Conservation (phyloP, 2,329 filamentous ascomycete genomes). For the Pyrenophora teres region DNA sequence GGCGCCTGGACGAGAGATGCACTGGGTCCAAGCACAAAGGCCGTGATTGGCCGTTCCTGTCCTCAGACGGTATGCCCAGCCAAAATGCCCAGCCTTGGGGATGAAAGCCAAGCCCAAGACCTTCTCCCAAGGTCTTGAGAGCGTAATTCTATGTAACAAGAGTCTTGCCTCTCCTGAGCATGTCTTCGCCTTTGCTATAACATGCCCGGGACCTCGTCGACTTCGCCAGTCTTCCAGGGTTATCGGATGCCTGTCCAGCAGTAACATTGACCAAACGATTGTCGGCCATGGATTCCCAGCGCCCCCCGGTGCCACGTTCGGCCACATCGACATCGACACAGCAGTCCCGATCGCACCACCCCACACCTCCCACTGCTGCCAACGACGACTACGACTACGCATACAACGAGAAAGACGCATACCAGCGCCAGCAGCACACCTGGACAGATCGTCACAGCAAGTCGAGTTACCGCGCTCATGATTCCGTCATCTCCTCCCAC, state of each 20-base stretch:
- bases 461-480: constrained; percentile 35
- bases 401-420: constrained; percentile 35
- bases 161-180: constrained; percentile 42
- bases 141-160: constrained; percentile 40
- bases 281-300: constrained; percentile 42
- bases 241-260: constrained; percentile 33
- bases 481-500: constrained; percentile 48
- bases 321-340: constrained; percentile 27
- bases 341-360: constrained; percentile 21
- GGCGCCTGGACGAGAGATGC: constrained; percentile 12
- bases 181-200: constrained; percentile 38
- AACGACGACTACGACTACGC: constrained; percentile 21
- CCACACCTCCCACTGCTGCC: constrained; percentile 11
- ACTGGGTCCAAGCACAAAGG: constrained; percentile 4
- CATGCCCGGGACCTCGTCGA: constrained; percentile 38
- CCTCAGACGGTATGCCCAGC: constrained; percentile 23
- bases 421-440: constrained; percentile 19
- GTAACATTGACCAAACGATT: constrained; percentile 27
- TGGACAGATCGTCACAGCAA: constrained; percentile 29
- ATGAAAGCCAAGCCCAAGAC: constrained; percentile 39
- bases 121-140: constrained; percentile 40
- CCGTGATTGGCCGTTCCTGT: constrained; percentile 31
- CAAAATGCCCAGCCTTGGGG: constrained; percentile 35
- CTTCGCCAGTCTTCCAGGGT: constrained; percentile 21
- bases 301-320: constrained; percentile 35